Conservation (phyloP, 2,329 filamentous ascomycete species). For the Alternaria viburni region DNA sequence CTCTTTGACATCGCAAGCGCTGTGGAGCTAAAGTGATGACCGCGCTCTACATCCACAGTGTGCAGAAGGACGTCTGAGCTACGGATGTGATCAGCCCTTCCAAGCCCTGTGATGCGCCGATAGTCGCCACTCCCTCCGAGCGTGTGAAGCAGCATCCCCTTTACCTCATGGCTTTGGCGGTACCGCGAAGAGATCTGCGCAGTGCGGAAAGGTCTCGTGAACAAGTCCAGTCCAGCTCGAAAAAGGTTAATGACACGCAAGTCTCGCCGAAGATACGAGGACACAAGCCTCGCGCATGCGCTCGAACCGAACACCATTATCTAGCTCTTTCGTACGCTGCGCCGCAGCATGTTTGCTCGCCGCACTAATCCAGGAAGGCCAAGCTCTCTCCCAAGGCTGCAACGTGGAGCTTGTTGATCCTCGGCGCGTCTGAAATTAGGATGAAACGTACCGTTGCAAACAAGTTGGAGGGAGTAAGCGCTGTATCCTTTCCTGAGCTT, state of each 20-base stretch:
- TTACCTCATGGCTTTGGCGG: neutral
- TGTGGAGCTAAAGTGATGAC: neutral
- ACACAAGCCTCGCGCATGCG: neutral
- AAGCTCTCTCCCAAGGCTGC: neutral
- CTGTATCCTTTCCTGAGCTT: no score
- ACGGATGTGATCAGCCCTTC: neutral
- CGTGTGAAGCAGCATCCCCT: neutral
- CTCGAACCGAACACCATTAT: neutral
- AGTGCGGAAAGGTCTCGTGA: neutral
- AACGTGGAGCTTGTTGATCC: neutral
- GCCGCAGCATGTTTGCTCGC: no score
- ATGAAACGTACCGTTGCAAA: neutral
- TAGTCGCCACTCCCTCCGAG: neutral
- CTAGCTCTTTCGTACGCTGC: neutral
- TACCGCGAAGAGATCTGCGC: neutral
- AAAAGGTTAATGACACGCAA: neutral
- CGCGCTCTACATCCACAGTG: neutral
- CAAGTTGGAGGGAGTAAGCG: no score
- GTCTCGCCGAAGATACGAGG: no score
- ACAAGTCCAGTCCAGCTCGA: neutral
- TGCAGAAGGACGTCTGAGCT: neutral
- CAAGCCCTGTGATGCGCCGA: neutral
- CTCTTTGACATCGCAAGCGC: neutral
- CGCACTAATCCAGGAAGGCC: no score
- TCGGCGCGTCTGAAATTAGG: neutral